phyloP scores from a whole-genome alignment of 2,329 filamentous ascomycete genomes.

The Claviceps fusiformis region DNA sequence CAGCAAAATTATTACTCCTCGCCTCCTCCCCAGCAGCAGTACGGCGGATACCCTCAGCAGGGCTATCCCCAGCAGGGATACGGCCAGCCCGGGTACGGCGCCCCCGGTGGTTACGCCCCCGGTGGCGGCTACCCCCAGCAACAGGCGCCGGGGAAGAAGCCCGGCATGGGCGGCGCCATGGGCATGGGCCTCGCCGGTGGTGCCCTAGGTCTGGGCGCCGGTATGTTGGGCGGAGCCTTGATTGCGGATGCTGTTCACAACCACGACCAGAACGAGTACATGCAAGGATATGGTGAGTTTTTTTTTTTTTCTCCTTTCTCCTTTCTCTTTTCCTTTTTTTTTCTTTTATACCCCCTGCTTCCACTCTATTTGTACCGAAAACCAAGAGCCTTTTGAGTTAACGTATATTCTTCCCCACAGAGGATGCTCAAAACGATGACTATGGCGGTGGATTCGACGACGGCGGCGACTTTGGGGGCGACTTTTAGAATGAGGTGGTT shows the following conservation, averaged over 20 bases:
- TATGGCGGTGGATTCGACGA: constrained; percentile 6
- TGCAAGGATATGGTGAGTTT: constrained; percentile 28
- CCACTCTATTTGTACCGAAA: too few relatives aligned
- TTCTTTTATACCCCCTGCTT: neutral
- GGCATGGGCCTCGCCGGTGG: constrained; percentile 57
- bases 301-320: neutral
- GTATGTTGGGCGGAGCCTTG: constrained; percentile 64
- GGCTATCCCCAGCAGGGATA: constrained; percentile 7
- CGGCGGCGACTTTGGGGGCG: constrained; percentile 2
- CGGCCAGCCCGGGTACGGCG: constrained; percentile 18
- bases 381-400: neutral
- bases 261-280: constrained; percentile 42
- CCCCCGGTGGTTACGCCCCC: constrained; percentile 15
- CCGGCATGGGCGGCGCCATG: constrained; percentile 21
- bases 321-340: neutral
- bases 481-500: neutral
- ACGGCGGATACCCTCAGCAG: constrained; percentile 7
- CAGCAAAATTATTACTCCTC: neutral
- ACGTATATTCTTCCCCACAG: constrained; percentile 7
- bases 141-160: constrained; percentile 27
- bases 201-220: constrained; percentile 68
- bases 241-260: constrained; percentile 55
- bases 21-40: constrained; percentile 1
- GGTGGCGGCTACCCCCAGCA: constrained; percentile 10
- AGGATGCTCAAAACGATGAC: constrained; percentile 17